A percentile compares a stretch with the other conserved stretches of the same genome.
phyloP scores from a whole-genome alignment of 2,329 filamentous ascomycete species.

The Trichoderma gracile region DNA sequence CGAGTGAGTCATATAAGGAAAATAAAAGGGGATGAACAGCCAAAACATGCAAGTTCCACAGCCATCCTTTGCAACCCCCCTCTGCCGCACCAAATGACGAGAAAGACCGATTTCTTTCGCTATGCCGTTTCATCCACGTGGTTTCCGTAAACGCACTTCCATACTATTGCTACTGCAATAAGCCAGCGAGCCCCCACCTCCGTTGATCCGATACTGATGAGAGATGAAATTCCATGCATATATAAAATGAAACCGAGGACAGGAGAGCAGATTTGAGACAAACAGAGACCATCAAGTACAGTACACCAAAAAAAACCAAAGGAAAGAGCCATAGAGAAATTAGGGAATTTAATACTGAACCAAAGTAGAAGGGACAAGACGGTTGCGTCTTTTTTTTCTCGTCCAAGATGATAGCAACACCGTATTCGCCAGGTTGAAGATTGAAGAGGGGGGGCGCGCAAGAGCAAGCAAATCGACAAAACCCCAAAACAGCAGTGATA shows the following conservation, averaged over 20 bases:
- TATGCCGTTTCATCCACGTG: slow-evolving; percentile 23
- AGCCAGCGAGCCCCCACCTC: not conserved
- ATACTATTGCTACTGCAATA: slow-evolving; percentile 21
- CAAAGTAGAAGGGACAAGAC: slow-evolving; percentile 15
- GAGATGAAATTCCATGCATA: not conserved
- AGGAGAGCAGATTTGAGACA: slow-evolving; percentile 1
- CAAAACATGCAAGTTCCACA: not conserved
- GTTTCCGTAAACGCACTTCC: not conserved
- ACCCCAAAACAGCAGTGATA: slow-evolving; percentile 20
- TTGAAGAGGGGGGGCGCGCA: not conserved
- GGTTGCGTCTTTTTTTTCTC: slow-evolving; percentile 24
- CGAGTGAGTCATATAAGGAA: not conserved
- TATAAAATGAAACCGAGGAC: not conserved
- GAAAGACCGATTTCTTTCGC: slow-evolving; percentile 22
- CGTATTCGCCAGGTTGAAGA: slow-evolving; percentile 23
- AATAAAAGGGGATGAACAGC: not conserved
- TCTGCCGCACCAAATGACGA: not conserved
- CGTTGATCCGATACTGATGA: slow-evolving; percentile 5
- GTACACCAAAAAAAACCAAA: slow-evolving; percentile 30
- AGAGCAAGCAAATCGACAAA: slow-evolving; percentile 1
- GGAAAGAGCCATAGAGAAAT: slow-evolving; percentile 14
- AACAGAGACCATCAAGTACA: slow-evolving; percentile 29
- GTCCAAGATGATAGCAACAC: slow-evolving; percentile 26
- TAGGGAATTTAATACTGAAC: slow-evolving; percentile 5
- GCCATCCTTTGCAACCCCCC: not conserved